Evolutionary conservation across 2,329 filamentous ascomycete genomes (phyloP), one percentile per base, ranked within the genome.

Genomic region (Penicillium sp.): DNA sequence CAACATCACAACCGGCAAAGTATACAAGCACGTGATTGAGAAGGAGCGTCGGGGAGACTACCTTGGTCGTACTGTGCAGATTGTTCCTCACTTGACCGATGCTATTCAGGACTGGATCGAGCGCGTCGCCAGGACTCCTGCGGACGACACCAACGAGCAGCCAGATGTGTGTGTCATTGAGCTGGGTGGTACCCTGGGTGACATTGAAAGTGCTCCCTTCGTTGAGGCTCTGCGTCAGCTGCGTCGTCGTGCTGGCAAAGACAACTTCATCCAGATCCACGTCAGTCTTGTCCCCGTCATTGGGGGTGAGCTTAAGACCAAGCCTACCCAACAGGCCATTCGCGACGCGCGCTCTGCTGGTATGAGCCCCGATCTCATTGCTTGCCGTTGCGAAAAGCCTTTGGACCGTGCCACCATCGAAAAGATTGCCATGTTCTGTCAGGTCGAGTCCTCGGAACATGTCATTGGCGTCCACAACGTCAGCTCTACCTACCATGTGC

Each of bases 1-100:
- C 79, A 97, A 97, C 75, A 96, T 99, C 74, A 99, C 94, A 3
- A 96, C 93, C 5, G 94, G 94, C 68, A 97, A 97, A 79, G 91
- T 97, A 62, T 97, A 97, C 76, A 82, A 90, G 67, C 85, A 89
- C 65, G 92, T 97, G 47, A 91, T 96, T 64, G 84, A 91, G 66
- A 85, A 84, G 55, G 85, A 88, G 74, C 78, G 86, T 59, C 75
- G 77, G 56, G 86, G 85, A 49, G 87, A 94, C 69, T 97, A 96
- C 66, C 83, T 97, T 10, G 93, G 93, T 60, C 86, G 88, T 72
- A 91, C 92, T 15, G 88, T 95, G 13, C 91, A 97, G 73, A 88
- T 95, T 30, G 91, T 97, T 4, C 93, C 93, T 2, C 93, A 97
- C 73, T 82, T 97, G 62, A 96, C 91, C 49, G 86, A 95, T 67